phyloP scores from a whole-genome alignment of 2,329 filamentous ascomycete genomes.

The Xylaria sp. region DNA sequence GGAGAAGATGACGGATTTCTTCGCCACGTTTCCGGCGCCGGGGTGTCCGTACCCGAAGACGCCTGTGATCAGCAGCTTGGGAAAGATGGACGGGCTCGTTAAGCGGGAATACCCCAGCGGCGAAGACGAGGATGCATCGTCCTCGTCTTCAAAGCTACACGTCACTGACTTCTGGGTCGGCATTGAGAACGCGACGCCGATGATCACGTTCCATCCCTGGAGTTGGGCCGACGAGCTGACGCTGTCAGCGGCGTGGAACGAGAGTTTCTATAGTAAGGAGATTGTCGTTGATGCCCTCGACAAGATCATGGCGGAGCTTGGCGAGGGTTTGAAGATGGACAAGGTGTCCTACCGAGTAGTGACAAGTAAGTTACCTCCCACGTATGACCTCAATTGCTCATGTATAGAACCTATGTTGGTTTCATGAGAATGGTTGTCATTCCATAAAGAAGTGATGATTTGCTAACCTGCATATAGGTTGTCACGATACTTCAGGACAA shows the following conservation, averaged over 20 bases:
- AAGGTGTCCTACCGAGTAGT: constrained; percentile 18
- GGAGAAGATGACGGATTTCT: constrained; percentile 28
- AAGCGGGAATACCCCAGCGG: constrained; percentile 25
- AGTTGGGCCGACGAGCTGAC: constrained; percentile 36
- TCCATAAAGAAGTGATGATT: not conserved
- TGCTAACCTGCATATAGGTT: constrained; percentile 5
- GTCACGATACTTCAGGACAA: not conserved
- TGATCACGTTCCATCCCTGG: constrained; percentile 39
- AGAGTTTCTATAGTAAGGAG: constrained; percentile 29
- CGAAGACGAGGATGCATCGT: not conserved
- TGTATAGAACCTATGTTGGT: not conserved
- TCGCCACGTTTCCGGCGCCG: constrained; percentile 20
- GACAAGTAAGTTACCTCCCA: constrained; percentile 6
- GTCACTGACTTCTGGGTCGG: constrained; percentile 38
- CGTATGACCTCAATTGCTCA: not conserved
- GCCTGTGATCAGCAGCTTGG: constrained; percentile 40
- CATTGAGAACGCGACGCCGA: constrained; percentile 36
- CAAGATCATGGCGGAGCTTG: constrained; percentile 25
- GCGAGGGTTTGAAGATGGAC: constrained; percentile 20
- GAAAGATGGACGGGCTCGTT: constrained; percentile 35
- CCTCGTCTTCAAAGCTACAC: constrained; percentile 9
- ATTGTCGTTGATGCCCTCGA: constrained; percentile 19
- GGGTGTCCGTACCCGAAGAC: constrained; percentile 35
- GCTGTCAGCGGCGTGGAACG: constrained; percentile 25
- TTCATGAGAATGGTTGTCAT: not conserved